Evolutionary conservation across 129 eudicot genomes (phyloP).

Genomic region (Centella asiatica): DNA sequence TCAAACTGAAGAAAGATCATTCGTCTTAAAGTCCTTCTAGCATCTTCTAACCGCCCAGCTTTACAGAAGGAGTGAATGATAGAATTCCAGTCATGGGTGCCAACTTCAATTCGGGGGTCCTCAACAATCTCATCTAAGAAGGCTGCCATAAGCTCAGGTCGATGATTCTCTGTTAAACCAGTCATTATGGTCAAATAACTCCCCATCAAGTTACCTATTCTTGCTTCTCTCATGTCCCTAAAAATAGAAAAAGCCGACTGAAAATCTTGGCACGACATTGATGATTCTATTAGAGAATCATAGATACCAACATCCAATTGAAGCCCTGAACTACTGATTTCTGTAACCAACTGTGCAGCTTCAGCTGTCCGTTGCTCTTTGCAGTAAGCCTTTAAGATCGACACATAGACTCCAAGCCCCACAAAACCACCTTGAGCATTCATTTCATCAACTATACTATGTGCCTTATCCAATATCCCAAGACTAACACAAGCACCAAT

Average conservation of each 20-base stretch:
- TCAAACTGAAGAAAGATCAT: conserved; percentile 79
- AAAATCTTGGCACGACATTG: conserved; percentile 94
- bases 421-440: conserved; percentile 56
- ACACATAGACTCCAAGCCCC: conserved; percentile 78
- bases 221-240: conserved; percentile 93
- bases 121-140: conserved; percentile 87
- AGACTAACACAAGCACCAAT: conserved; percentile 62
- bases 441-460: conserved; percentile 76
- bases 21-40: conserved; percentile 77
- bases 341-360: conserved; percentile 83
- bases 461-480: conserved; percentile 69
- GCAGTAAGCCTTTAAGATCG: conserved; percentile 74
- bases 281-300: conserved; percentile 66
- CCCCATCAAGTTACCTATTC: conserved; percentile 55
- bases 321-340: conserved; percentile 57
- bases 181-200: conserved; percentile 95
- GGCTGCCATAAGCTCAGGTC: conserved; percentile 95
- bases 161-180: conserved; percentile 78
- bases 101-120: conserved; percentile 71
- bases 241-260: conserved; percentile 87
- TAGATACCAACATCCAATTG: conserved; percentile 54
- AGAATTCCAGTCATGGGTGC: conserved; percentile 97
- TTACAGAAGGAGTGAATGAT: conserved; percentile 84
- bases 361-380: conserved; percentile 83
- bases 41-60: conserved; percentile 88